A percentile compares a stretch with the other conserved stretches of the same genome.
These are phyloP conservation scores for Friedmanniomyces simplex DNA, from an alignment of 495 filamentous ascomycete species.

Conservation along the genomic window DNA sequence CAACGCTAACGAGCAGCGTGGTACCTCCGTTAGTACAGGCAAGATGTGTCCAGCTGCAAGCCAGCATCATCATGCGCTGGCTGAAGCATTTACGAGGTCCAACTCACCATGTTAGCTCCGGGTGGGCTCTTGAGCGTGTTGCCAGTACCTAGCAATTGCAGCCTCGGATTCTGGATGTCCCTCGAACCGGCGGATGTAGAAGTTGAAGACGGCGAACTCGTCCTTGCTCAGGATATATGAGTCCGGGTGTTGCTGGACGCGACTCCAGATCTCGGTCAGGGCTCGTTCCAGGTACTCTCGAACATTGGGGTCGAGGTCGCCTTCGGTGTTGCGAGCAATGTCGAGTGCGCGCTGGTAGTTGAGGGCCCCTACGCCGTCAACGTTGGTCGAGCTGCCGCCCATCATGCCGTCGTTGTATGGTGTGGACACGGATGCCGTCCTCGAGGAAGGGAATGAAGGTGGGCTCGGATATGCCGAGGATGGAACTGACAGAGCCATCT, in stretches of 20 bases:
- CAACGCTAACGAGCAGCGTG: too few relatives aligned
- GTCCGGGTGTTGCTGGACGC: conserved; percentile 47
- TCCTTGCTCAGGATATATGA: conserved; percentile 55
- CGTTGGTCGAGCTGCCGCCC: conserved; percentile 26
- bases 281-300: conserved; percentile 44
- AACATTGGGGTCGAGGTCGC: conserved; percentile 43
- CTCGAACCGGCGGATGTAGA: conserved; percentile 51
- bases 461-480: conserved; percentile 2
- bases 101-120: not conserved
- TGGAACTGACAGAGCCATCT: not conserved
- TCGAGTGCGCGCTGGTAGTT: conserved; percentile 50
- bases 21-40: too few relatives aligned
- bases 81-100: not conserved
- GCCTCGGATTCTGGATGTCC: conserved; percentile 33
- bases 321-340: conserved; percentile 54
- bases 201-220: conserved; percentile 74
- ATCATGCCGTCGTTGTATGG: conserved; percentile 13
- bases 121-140: not conserved
- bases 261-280: conserved; percentile 50
- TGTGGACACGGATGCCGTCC: not conserved
- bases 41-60: too few relatives aligned
- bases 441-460: not conserved
- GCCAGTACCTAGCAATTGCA: conserved; percentile 44
- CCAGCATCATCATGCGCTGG: too few relatives aligned
- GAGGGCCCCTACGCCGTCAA: conserved; percentile 29